Conservation (phyloP, 371 early-diverging fungal genomes). For the Mucor lusitanicus region DNA sequence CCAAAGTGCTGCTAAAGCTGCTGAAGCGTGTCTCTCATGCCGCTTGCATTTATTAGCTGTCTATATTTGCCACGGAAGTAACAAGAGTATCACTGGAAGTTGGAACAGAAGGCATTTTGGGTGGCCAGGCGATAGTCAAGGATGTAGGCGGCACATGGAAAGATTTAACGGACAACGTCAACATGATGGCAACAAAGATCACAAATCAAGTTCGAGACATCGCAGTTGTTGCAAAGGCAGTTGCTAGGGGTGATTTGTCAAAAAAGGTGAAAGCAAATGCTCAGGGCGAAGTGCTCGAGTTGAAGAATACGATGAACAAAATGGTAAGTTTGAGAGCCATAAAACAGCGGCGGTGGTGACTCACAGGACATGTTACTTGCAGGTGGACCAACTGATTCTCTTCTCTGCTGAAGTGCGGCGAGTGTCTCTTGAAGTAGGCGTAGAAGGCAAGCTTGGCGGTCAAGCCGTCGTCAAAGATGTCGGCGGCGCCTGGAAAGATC, state of each 20-base stretch:
- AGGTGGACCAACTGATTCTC: slow-evolving; percentile 33
- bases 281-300: slow-evolving; percentile 28
- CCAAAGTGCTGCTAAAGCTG: neutral
- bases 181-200: slow-evolving; percentile 35
- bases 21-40: neutral
- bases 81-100: slow-evolving; percentile 50
- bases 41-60: slow-evolving; percentile 29
- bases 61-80: slow-evolving; percentile 62
- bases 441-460: slow-evolving; percentile 20
- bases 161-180: slow-evolving; percentile 40
- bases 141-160: slow-evolving; percentile 49
- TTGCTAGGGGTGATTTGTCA: slow-evolving; percentile 31
- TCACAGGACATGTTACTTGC: neutral
- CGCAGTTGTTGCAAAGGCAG: slow-evolving; percentile 31
- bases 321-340: slow-evolving; percentile 21
- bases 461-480: slow-evolving; percentile 54
- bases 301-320: slow-evolving; percentile 29
- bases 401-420: slow-evolving; percentile 65
- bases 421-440: slow-evolving; percentile 63
- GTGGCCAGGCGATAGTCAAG: slow-evolving; percentile 57
- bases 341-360: neutral
- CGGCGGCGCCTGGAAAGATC: slow-evolving; percentile 59
- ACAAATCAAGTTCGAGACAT: slow-evolving; percentile 36
- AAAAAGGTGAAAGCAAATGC: slow-evolving; percentile 34
- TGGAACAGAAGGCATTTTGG: slow-evolving; percentile 53